Conservation (phyloP, 2,329 filamentous ascomycete genomes). For the Orbilia blumenaviensis region DNA sequence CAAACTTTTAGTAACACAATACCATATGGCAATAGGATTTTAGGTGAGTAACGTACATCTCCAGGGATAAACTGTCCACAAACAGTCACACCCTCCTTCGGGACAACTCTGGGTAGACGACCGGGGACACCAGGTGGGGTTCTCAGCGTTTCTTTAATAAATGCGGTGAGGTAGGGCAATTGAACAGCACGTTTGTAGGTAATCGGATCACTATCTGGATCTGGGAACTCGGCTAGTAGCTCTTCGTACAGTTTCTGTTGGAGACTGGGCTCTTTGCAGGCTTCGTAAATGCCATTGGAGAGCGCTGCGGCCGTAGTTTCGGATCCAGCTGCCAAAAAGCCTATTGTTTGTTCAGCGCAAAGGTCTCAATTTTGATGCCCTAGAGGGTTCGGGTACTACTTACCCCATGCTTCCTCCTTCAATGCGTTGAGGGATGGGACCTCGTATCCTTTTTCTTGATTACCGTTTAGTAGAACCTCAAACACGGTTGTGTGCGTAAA, state of each 20-base stretch:
- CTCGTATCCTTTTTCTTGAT: constrained; percentile 53
- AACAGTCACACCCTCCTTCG: constrained; percentile 58
- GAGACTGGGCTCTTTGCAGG: constrained; percentile 60
- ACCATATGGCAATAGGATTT: background rate
- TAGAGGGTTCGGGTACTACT: constrained; percentile 60
- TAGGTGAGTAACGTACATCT: constrained; percentile 56
- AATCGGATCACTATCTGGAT: constrained; percentile 58
- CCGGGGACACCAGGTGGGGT: constrained; percentile 60
- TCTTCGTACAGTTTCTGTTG: constrained; percentile 61
- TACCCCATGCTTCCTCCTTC: constrained; percentile 56
- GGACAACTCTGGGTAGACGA: constrained; percentile 58
- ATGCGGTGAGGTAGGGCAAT: constrained; percentile 60
- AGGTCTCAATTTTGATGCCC: background rate
- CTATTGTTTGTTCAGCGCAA: constrained; percentile 58
- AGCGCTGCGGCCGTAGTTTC: constrained; percentile 63
- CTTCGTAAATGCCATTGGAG: constrained; percentile 62
- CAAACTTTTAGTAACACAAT: background rate
- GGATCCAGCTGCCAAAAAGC: constrained; percentile 64
- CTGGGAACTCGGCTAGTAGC: constrained; percentile 61
- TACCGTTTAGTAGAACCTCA: constrained; percentile 59
- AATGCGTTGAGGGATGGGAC: constrained; percentile 47
- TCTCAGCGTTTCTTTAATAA: constrained; percentile 62
- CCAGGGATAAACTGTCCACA: constrained; percentile 59
- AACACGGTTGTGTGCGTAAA: constrained; percentile 60
- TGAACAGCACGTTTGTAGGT: constrained; percentile 60